These are phyloP conservation scores for Umbilicus rupestris DNA, from an alignment of 164 flowering plant species.

Conservation along the genomic window DNA sequence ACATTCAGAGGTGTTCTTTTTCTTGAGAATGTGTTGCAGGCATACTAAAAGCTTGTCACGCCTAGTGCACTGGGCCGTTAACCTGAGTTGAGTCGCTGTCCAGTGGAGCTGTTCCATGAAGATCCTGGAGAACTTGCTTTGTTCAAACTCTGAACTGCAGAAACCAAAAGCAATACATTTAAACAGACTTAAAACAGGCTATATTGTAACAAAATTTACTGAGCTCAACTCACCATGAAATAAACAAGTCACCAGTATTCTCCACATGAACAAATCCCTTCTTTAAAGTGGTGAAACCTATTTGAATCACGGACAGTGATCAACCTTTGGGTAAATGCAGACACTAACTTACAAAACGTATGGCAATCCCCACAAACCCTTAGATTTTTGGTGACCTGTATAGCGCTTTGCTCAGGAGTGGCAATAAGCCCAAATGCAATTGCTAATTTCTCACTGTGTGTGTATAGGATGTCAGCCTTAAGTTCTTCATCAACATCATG, in stretches of 20 bases:
- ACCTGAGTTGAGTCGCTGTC: no score
- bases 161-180: no score
- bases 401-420: slow-evolving; percentile 23
- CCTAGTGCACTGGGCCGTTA: no score
- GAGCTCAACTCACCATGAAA: not conserved
- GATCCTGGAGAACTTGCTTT: no score
- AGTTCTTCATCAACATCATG: slow-evolving; percentile 60
- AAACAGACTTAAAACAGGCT: no score
- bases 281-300: slow-evolving; percentile 48
- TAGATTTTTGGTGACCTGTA: slow-evolving; percentile 45
- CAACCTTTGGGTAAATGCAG: slow-evolving; percentile 23
- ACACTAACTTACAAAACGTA: slow-evolving; percentile 33
- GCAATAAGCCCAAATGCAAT: slow-evolving; percentile 42
- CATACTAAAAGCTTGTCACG: no score
- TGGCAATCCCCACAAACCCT: slow-evolving; percentile 56
- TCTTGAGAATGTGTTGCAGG: no score
- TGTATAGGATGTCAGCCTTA: slow-evolving; percentile 28
- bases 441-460: slow-evolving; percentile 50
- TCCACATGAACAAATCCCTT: slow-evolving; percentile 48
- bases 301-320: slow-evolving; percentile 47
- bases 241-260: slow-evolving; percentile 39
- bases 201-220: no score
- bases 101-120: no score
- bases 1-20: no score
- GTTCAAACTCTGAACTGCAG: no score